These are phyloP conservation scores for Phytophthora capsici DNA, from an alignment of 352 stramenopile species.

Conservation along the genomic window DNA sequence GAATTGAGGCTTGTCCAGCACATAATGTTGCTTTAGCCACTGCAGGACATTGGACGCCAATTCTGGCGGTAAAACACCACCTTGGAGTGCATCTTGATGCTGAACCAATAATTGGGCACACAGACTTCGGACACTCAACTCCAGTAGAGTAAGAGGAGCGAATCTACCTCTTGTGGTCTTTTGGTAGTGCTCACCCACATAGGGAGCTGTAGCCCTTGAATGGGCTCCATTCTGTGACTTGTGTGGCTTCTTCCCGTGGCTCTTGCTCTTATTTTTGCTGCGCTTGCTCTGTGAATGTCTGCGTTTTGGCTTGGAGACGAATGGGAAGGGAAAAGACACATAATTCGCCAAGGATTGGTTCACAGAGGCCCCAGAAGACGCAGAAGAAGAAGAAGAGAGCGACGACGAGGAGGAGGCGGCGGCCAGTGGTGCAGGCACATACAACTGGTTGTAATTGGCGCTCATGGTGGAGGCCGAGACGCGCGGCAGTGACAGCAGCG, in stretches of 20 bases:
- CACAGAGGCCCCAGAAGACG: constrained; percentile 12
- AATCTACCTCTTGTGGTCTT: constrained; percentile 47
- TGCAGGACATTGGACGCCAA: constrained; percentile 51
- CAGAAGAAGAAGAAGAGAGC: constrained; percentile 3
- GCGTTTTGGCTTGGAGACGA: constrained; percentile 47
- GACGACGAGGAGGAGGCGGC: constrained; percentile 10
- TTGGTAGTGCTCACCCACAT: constrained; percentile 61
- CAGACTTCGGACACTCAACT: constrained; percentile 62
- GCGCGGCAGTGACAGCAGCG: constrained; percentile 48
- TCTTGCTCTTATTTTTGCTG: constrained; percentile 21
- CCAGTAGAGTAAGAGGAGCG: constrained; percentile 59
- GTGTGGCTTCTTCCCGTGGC: constrained; percentile 23
- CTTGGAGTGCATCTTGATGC: constrained; percentile 18
- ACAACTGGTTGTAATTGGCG: constrained; percentile 37
- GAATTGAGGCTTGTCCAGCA: constrained; percentile 66
- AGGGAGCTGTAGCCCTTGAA: constrained; percentile 17
- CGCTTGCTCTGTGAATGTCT: constrained; percentile 6
- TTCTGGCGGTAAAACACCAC: constrained; percentile 43
- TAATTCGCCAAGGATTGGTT: constrained; percentile 75
- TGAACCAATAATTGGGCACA: constrained; percentile 53
- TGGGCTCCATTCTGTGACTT: neutral
- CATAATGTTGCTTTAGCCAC: constrained; percentile 62
- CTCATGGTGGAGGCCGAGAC: constrained; percentile 35
- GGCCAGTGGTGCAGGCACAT: constrained; percentile 21
- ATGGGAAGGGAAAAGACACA: constrained; percentile 82